A percentile compares a stretch with the other conserved stretches of the same genome.
These are phyloP conservation scores for Anisodus tanguticus DNA, from an alignment of 257 asterid species.

Conservation along the genomic window DNA sequence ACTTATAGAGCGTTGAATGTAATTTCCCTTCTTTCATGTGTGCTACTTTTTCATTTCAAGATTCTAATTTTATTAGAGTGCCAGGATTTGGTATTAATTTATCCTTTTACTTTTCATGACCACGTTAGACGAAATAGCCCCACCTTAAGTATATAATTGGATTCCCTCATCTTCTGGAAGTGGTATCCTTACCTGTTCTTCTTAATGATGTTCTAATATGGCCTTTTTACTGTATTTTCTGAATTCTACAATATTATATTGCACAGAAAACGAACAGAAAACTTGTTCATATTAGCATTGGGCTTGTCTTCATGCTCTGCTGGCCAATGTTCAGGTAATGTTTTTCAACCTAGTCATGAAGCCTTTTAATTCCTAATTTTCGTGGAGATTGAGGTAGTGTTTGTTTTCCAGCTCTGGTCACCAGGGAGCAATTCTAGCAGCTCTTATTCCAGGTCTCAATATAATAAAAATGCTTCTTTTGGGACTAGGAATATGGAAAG, in stretches of 20 bases:
- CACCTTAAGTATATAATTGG: conserved; percentile 23
- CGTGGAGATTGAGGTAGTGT: neutral
- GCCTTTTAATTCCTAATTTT: conserved; percentile 32
- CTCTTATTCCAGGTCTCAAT: conserved; percentile 71
- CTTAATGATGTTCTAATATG: neutral
- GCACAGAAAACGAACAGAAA: conserved; percentile 54
- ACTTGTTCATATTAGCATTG: conserved; percentile 82
- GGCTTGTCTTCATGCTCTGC: conserved; percentile 91
- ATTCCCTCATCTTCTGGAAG: neutral
- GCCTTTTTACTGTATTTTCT: neutral
- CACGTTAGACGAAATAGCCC: neutral
- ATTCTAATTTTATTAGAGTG: neutral
- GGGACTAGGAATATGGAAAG: conserved; percentile 84
- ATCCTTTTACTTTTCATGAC: neutral
- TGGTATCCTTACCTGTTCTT: neutral
- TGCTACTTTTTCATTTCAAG: neutral
- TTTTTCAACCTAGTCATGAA: conserved; percentile 59
- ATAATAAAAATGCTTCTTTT: conserved; percentile 72
- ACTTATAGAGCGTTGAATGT: too few relatives aligned
- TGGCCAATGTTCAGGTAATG: conserved; percentile 99
- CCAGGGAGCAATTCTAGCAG: conserved; percentile 78
- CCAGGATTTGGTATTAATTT: neutral
- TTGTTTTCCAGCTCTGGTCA: conserved; percentile 67
- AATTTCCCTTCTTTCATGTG: neutral
- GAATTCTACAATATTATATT: conserved; percentile 19